Percentiles rank a stretch among this genome's conserved stretches.
These are phyloP conservation scores for Schizothecium vesticola DNA, from an alignment of 495 filamentous ascomycete species.

Conservation along the genomic window DNA sequence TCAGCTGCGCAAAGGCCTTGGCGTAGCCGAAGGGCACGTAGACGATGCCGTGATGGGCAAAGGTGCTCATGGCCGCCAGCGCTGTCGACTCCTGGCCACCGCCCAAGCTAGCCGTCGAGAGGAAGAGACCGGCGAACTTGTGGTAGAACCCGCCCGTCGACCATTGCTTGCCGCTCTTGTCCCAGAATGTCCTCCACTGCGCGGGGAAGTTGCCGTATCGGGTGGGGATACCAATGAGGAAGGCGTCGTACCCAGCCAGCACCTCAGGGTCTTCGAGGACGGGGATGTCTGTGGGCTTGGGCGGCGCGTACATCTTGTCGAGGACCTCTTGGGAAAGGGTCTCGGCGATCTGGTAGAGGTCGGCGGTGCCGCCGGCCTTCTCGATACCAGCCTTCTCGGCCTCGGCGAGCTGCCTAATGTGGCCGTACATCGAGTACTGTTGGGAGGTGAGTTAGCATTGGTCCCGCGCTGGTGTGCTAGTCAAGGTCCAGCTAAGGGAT, in stretches of 20 bases:
- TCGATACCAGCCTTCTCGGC: slow-evolving; percentile 89
- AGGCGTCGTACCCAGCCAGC: slow-evolving; percentile 77
- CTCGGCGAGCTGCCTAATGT: slow-evolving; percentile 77
- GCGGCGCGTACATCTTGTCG: slow-evolving; percentile 75
- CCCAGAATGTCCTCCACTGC: slow-evolving; percentile 92
- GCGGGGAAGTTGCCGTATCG: slow-evolving; percentile 97
- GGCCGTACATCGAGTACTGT: slow-evolving; percentile 95
- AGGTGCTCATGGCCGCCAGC: slow-evolving; percentile 75
- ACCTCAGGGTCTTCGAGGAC: slow-evolving; percentile 55
- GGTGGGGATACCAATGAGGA: slow-evolving; percentile 96
- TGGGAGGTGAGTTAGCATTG: neutral
- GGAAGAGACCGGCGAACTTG: slow-evolving; percentile 90
- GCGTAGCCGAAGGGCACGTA: slow-evolving; percentile 93
- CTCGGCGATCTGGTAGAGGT: slow-evolving; percentile 81
- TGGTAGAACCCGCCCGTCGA: slow-evolving; percentile 67
- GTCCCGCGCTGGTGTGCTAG: neutral
- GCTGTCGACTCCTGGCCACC: slow-evolving; percentile 93
- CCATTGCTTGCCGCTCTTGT: slow-evolving; percentile 74
- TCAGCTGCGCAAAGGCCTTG: slow-evolving; percentile 62
- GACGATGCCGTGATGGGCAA: slow-evolving; percentile 91
- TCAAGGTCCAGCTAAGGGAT: neutral
- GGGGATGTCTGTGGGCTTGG: slow-evolving; percentile 64
- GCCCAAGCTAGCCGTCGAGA: slow-evolving; percentile 74
- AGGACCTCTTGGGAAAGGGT: slow-evolving; percentile 82
- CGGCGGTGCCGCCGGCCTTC: slow-evolving; percentile 71